Evolutionary conservation across 441 rosid species (phyloP).

Genomic region (Erysimum cheiri): DNA sequence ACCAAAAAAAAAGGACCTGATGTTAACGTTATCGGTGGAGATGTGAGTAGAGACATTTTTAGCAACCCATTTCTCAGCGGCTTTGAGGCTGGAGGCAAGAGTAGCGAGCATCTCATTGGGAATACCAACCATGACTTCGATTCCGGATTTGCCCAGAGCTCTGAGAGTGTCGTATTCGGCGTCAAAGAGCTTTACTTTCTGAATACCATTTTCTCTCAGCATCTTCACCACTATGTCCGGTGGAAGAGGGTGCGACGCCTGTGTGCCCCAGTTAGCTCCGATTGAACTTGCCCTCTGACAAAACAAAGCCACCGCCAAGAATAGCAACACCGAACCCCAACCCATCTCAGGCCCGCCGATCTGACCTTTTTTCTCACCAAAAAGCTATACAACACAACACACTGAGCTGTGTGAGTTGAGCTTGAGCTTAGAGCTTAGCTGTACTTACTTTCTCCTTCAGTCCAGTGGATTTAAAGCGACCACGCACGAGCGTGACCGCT

Average conservation of each 20-base stretch:
- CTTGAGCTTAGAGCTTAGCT: conserved; percentile 17
- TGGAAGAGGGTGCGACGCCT: conserved; percentile 72
- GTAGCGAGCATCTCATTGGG: conserved; percentile 87
- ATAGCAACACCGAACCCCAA: conserved; percentile 33
- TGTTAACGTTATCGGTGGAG: conserved; percentile 61
- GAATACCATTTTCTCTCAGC: conserved; percentile 71
- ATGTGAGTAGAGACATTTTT: conserved; percentile 78
- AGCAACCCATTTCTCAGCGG: conserved; percentile 93
- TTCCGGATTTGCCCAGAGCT: conserved; percentile 70
- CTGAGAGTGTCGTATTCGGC: conserved; percentile 73
- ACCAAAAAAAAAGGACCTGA: conserved; percentile 58
- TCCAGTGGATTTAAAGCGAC: conserved; percentile 30
- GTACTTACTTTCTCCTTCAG: conserved; percentile 15
- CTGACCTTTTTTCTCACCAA: conserved; percentile 8
- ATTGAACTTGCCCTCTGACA: conserved; percentile 56
- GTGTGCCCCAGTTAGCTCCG: conserved; percentile 98
- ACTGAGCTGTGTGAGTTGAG: conserved; percentile 19
- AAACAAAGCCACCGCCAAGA: conserved; percentile 46
- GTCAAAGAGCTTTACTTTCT: conserved; percentile 90
- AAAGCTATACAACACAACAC: conserved; percentile 1
- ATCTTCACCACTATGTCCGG: conserved; percentile 70
- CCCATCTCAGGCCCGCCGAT: conserved; percentile 36
- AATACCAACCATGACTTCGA: conserved; percentile 97
- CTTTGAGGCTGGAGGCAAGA: conserved; percentile 68
- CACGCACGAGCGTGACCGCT: conserved; percentile 42